phyloP scores from a whole-genome alignment of 1,284 basidiomycete genomes.

The Thelephora terrestris region DNA sequence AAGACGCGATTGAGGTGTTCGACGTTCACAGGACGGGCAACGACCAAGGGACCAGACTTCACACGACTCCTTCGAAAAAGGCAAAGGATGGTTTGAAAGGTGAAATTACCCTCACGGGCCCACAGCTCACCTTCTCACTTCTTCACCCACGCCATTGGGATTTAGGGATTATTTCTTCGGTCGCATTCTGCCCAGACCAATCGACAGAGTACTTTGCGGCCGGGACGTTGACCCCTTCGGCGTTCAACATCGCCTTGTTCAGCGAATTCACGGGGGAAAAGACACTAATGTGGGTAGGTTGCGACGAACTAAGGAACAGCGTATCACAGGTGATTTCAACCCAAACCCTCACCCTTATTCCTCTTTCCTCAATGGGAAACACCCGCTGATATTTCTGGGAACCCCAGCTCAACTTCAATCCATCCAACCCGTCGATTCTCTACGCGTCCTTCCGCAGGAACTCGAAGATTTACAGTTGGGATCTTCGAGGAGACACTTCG shows the following conservation, averaged over 20 bases:
- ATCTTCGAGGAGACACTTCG: slow-evolving; percentile 57
- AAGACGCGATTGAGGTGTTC: slow-evolving; percentile 84
- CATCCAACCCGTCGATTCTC: slow-evolving; percentile 56
- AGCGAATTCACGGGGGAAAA: slow-evolving; percentile 45
- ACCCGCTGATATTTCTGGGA: not conserved
- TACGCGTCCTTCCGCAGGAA: slow-evolving; percentile 72
- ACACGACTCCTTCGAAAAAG: slow-evolving; percentile 69
- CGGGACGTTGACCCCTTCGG: slow-evolving; percentile 43
- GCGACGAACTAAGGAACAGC: slow-evolving; percentile 10
- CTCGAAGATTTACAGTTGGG: slow-evolving; percentile 64
- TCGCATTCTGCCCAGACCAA: slow-evolving; percentile 61
- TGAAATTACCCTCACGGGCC: slow-evolving; percentile 16
- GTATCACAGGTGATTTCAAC: slow-evolving; percentile 1
- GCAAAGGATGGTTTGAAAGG: slow-evolving; percentile 82
- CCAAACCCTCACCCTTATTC: too few species aligned
- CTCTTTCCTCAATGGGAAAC: slow-evolving; percentile 1
- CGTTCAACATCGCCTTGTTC: slow-evolving; percentile 67
- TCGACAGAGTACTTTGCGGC: slow-evolving; percentile 63
- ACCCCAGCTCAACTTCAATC: slow-evolving; percentile 71
- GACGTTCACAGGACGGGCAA: slow-evolving; percentile 61
- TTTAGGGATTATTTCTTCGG: slow-evolving; percentile 73
- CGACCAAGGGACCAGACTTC: slow-evolving; percentile 55
- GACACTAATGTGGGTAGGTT: slow-evolving; percentile 53
- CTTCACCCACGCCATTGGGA: slow-evolving; percentile 5
- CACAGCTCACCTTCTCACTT: not conserved